Base-by-base conservation (phyloP, 371 early-diverging fungal species). In the Mortierella sp. region DNA sequence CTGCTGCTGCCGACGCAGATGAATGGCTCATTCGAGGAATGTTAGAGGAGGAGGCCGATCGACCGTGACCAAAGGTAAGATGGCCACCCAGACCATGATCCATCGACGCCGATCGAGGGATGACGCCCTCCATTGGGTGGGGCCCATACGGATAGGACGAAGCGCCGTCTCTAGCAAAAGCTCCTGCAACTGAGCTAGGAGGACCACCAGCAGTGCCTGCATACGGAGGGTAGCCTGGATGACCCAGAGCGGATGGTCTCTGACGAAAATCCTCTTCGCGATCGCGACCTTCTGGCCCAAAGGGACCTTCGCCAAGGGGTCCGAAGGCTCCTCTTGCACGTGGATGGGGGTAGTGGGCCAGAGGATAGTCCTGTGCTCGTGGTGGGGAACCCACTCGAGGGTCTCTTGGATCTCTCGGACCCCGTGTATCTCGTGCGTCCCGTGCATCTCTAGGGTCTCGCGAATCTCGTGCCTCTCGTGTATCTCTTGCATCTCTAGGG, bases 321-420 rank as follows among this genome's bases (percentile, higher is more conserved):
- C 37, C 61, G 22, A 34, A 61, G 7, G 34, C n/a, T 34, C 61
- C 61, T 34, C 61, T 61, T 19, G 61, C 61, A 7, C 34, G 34
- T 6, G 39, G 39, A 22, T 61, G 61, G 22, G 61, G 61, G 9
- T 61, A 61, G 34, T 61, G 61, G 1, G 61, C 22, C 61, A 61
- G 19, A 1, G 61, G 53, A 34, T 68, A 64, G n/a, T 73, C 73
- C 16, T 72, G 69, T 4, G 66, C 34, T 8, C 66, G 68, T 9
- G 70, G 55, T 3, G 73, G 58, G 2, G 72, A 71, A 4, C 67
- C n/a, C 13, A 50, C 37, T 61, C 55, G 3, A 16, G 76, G 65
- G 16, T 31, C 64, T 40, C 47, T 64, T 5, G 50, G 50, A 24
- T 50, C 50, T n/a, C 50, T 50, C 11, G 50, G 24, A 10, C 37